Evolutionary conservation across 768 basidiomycete species (phyloP), one percentile per base, ranked within the genome.

Genomic region (Phlebiopsis gigantea): DNA sequence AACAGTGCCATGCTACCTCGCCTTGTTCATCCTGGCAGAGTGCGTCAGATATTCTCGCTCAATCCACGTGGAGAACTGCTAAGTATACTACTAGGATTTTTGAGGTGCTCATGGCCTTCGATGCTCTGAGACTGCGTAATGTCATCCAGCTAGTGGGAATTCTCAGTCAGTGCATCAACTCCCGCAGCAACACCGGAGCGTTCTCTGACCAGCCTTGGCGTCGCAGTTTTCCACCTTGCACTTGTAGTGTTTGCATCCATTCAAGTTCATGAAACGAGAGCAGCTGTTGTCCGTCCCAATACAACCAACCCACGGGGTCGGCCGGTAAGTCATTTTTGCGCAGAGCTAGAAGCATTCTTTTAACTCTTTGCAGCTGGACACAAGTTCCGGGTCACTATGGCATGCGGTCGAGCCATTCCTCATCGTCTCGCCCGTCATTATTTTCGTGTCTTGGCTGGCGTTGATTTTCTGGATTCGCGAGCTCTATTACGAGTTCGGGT

Each of bases 401-500:
- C 61, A 56, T 17, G 75, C 73, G 56, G 79, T 93, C 5, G 57
- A 81, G 59, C 84, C 84, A 1, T 83, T 87, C 66, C 78, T 92
- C 29, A 81, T 93, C 59, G 83, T 87, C 17, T 79, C 81, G 0
- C 92, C 92, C 4, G 81, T 79, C 61, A 66, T 90, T 47, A 85
- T 93, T 46, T 83, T 72, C 14, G 78, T 72, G 10, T 79, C 89
- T 0, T 90, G 85, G 85, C 48, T 88, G 22, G 63, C 79, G 24
- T 71, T 93, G 72, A 66, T 85, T 19, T 90, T 82, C 71, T 88
- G 79, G 73, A 77, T 88, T 59, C 83, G 79, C 62, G 72, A 83
- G 62, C 78, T 93, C 4, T 93, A 85, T 62, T 77, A 73, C 45
- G 91, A 93, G 71, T 93, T 93, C 66, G 91, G 91, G 90, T 91